Evolutionary conservation across 805 yeast species (phyloP).

Genomic region (Nakazawaea wickerhamii): DNA sequence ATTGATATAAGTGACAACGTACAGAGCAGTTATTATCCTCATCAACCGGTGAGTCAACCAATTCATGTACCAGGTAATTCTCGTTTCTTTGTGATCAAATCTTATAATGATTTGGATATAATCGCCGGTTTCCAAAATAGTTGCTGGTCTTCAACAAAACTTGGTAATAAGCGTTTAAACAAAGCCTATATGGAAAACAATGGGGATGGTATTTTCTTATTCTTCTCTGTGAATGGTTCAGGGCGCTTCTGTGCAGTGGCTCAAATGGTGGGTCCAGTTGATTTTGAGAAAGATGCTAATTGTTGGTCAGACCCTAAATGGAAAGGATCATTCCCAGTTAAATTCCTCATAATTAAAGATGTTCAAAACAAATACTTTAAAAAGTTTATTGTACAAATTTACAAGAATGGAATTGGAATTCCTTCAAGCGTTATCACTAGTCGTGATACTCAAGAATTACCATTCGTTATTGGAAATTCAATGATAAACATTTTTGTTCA

Average conservation of each 20-base stretch:
- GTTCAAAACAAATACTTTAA: slow-evolving; percentile 43
- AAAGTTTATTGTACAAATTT: slow-evolving; percentile 37
- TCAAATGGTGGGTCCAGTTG: slow-evolving; percentile 39
- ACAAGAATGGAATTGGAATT: slow-evolving; percentile 30
- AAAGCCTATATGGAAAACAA: slow-evolving; percentile 30
- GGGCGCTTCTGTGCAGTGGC: slow-evolving; percentile 57
- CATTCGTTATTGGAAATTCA: slow-evolving; percentile 39
- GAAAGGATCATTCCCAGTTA: slow-evolving; percentile 48
- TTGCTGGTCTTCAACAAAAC: slow-evolving; percentile 56
- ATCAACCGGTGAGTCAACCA: too few relatives aligned
- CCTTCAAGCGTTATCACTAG: slow-evolving; percentile 49
- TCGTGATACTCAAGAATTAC: slow-evolving; percentile 57
- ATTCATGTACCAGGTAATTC: not conserved
- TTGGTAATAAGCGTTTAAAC: slow-evolving; percentile 48
- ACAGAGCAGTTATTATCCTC: too few relatives aligned
- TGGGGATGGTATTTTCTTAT: slow-evolving; percentile 35
- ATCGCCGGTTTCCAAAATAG: slow-evolving; percentile 41
- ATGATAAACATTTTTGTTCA: slow-evolving; percentile 39
- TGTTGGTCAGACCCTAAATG: slow-evolving; percentile 48
- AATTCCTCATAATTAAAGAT: slow-evolving; percentile 48
- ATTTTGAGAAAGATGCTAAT: slow-evolving; percentile 31
- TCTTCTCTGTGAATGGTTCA: slow-evolving; percentile 54
- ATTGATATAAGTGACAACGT: too few relatives aligned
- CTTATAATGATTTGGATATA: slow-evolving; percentile 43
- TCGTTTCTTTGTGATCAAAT: slow-evolving; percentile 47